These are phyloP conservation scores for Paraconiothyrium brasiliense DNA, from an alignment of 2,329 filamentous ascomycete genomes.

Conservation along the genomic window DNA sequence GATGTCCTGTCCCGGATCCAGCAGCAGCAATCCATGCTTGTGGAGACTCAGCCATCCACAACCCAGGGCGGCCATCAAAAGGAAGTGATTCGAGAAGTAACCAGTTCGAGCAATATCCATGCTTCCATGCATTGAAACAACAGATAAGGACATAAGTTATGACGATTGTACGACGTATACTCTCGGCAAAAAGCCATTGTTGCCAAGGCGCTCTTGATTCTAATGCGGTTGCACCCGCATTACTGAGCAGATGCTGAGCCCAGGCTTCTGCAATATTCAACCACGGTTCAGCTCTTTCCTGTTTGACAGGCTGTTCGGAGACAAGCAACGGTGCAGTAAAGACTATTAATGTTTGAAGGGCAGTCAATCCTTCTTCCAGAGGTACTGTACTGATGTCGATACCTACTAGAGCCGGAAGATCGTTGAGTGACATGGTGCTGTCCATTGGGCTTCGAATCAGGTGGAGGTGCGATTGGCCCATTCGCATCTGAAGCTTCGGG, in stretches of 20 bases:
- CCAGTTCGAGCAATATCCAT: slow-evolving; percentile 16
- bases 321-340: slow-evolving; percentile 10
- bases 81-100: slow-evolving; percentile 18
- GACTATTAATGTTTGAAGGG: slow-evolving; percentile 14
- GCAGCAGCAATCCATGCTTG: slow-evolving; percentile 20
- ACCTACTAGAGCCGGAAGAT: not conserved
- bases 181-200: slow-evolving; percentile 19
- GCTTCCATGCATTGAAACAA: slow-evolving; percentile 19
- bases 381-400: slow-evolving; percentile 7
- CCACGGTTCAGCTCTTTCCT: slow-evolving; percentile 11
- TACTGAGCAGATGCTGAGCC: slow-evolving; percentile 10
- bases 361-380: slow-evolving; percentile 11
- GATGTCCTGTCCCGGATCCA: not conserved
- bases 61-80: slow-evolving; percentile 17
- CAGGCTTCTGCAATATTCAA: slow-evolving; percentile 10
- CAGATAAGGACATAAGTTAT: slow-evolving; percentile 14
- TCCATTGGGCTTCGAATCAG: not conserved
- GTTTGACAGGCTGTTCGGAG: slow-evolving; percentile 1
- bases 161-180: slow-evolving; percentile 17
- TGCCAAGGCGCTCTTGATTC: slow-evolving; percentile 10
- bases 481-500: slow-evolving; percentile 13
- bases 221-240: not conserved
- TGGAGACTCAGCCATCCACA: slow-evolving; percentile 18
- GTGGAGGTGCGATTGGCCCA: not conserved
- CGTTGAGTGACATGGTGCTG: not conserved